Evolutionary conservation across 176 grass and related monocot genomes (phyloP).

Genomic region (Dendrocalamus sinicus): DNA sequence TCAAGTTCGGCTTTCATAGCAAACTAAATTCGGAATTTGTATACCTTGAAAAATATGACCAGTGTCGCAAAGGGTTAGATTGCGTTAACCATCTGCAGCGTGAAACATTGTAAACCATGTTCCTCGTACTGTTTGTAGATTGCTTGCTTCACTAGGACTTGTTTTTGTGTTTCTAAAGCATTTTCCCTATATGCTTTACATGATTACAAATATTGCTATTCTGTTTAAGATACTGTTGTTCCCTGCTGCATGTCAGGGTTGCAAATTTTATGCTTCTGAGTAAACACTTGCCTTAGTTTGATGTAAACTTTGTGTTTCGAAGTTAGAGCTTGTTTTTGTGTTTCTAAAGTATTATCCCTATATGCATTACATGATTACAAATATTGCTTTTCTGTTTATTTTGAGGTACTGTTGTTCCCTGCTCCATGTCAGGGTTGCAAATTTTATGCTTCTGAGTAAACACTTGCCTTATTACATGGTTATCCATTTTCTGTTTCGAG

Average conservation of each 20-base stretch:
- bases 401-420: background rate
- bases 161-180: constrained; percentile 3
- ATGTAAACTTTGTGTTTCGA: background rate
- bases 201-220: background rate
- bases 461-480: background rate
- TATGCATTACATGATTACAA: background rate
- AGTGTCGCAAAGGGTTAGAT: constrained; percentile 16
- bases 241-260: background rate
- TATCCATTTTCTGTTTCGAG: background rate
- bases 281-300: background rate
- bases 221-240: background rate
- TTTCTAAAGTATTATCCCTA: background rate
- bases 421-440: background rate
- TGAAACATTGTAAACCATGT: constrained; percentile 10
- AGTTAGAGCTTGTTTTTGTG: background rate
- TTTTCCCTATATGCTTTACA: background rate
- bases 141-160: background rate
- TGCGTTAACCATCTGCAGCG: constrained; percentile 20
- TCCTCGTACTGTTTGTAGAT: background rate
- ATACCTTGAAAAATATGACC: constrained; percentile 7
- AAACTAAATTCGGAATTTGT: background rate
- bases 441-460: background rate
- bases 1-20: background rate
- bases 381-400: background rate
- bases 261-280: background rate